Base-by-base conservation (phyloP, 495 filamentous ascomycete genomes). In the Penicillium crystallinum region DNA sequence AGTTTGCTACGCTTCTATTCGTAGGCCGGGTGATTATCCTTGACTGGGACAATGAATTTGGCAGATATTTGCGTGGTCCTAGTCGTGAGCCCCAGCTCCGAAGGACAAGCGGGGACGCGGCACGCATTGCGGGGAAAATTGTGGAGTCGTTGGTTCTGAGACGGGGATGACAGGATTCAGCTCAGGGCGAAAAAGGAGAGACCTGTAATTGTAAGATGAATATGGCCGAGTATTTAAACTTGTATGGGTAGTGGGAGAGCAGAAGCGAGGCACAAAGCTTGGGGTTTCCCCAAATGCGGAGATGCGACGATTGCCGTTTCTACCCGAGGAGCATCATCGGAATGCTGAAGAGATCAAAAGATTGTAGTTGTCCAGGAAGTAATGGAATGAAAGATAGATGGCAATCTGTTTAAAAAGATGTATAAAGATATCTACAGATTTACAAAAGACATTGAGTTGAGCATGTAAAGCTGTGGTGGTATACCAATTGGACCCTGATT, bases 1-100 rank as follows among this genome's bases (percentile, higher is more conserved):
- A 86, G 45, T 76, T 86, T 33, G 85, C 82, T 36, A 76, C 61
- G 46, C 56, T 49, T 35, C 69, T 53, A 8, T 48, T 49, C 12
- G 45, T 31, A 18, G 49, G 38, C 3, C 37, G 52, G 3, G 38
- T 27, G 7, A 52, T 15, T 23, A 22, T 27, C 14, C 44, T 54
- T 25, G 50, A 19, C 14, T 45, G 15, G 41, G 29, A 29, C n/a
- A 58, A 45, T 23, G 52, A 37, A 37, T 31, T 21, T 49, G 51
- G 53, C 12, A 41, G 53, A 40, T 14, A 57, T 45, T 6, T 58
- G 29, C 49, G 57, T 31, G 31, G 47, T 22, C 29, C 52, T n/a
- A 54, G 46, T 17, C 59, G 56, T 47, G 61, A 66, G 55, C 62
- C 59, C 60, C 66, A 51, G 51, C 59, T 63, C 58, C 67, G 67